phyloP scores from a whole-genome alignment of 441 rosid genomes.

The Aleurites moluccanus region DNA sequence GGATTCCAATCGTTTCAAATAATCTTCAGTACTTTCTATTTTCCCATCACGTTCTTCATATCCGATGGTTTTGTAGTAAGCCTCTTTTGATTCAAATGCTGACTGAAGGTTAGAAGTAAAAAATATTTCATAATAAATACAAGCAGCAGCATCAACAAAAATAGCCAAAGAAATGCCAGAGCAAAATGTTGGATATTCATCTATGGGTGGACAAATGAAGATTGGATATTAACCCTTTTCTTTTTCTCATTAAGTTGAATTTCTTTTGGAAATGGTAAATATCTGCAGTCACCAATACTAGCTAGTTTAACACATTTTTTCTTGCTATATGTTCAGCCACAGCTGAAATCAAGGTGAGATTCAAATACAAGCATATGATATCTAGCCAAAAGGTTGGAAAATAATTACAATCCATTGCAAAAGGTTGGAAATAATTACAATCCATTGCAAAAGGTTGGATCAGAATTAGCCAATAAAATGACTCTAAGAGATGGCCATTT shows the following conservation, averaged over 20 bases:
- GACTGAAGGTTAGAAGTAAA: slow-evolving; percentile 42
- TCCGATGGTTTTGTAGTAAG: slow-evolving; percentile 54
- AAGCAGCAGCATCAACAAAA: not conserved
- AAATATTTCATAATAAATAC: not conserved
- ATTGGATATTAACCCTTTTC: not conserved
- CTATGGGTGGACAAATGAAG: too few relatives aligned
- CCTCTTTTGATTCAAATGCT: slow-evolving; percentile 61
- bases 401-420: not conserved
- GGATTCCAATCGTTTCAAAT: slow-evolving; percentile 54
- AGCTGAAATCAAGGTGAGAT: not conserved
- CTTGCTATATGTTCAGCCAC: not conserved
- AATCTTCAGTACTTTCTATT: slow-evolving; percentile 45
- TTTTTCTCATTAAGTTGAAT: not conserved
- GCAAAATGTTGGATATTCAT: not conserved
- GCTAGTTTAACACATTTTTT: not conserved
- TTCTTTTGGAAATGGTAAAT: not conserved
- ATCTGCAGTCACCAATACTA: not conserved
- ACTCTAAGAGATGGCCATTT: not conserved
- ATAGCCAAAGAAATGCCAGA: slow-evolving; percentile 2
- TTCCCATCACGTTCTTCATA: slow-evolving; percentile 50
- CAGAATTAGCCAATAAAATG: not conserved
- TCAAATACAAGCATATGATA: not conserved
- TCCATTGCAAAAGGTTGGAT: not conserved
- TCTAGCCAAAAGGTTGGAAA: not conserved
- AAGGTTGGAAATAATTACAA: not conserved